Percentiles rank a stretch among this genome's conserved stretches.
phyloP scores from a whole-genome alignment of 2,329 filamentous ascomycete genomes.

The Trichothecium sympodiale region DNA sequence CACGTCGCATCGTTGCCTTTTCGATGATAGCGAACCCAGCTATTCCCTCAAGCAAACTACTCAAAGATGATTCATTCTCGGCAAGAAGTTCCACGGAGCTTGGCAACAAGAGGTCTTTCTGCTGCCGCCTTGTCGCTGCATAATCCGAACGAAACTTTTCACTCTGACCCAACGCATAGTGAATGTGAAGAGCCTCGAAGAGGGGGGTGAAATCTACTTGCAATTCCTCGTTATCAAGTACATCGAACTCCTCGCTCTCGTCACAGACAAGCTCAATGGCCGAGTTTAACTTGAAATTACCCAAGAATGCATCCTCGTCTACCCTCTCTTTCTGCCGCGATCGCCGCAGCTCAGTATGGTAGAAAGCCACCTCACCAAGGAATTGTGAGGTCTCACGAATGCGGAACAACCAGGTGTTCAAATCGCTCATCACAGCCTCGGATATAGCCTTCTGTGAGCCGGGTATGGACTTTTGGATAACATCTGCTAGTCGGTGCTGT shows the following conservation, averaged over 20 bases:
- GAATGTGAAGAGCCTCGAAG: constrained; percentile 92
- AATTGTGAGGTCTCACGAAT: constrained; percentile 96
- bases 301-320: constrained; percentile 63
- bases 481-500: constrained; percentile 86
- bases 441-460: constrained; percentile 87
- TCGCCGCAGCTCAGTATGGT: constrained; percentile 82
- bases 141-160: constrained; percentile 89
- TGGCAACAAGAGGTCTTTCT: constrained; percentile 85
- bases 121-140: constrained; percentile 76
- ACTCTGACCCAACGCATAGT: constrained; percentile 83
- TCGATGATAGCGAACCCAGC: constrained; percentile 95
- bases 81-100: constrained; percentile 63
- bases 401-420: constrained; percentile 93
- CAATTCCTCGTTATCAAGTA: constrained; percentile 88
- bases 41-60: constrained; percentile 84
- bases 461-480: constrained; percentile 93
- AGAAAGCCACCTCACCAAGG: constrained; percentile 90
- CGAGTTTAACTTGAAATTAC: constrained; percentile 85
- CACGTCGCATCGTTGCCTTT: constrained; percentile 80
- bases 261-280: constrained; percentile 92
- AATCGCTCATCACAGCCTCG: constrained; percentile 90
- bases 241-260: constrained; percentile 89
- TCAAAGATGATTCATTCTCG: constrained; percentile 78
- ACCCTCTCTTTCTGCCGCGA: constrained; percentile 73
- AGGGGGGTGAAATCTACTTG: constrained; percentile 91